phyloP scores from a whole-genome alignment of 108 stramenopile species.

The Stephanodiscus triporus region DNA sequence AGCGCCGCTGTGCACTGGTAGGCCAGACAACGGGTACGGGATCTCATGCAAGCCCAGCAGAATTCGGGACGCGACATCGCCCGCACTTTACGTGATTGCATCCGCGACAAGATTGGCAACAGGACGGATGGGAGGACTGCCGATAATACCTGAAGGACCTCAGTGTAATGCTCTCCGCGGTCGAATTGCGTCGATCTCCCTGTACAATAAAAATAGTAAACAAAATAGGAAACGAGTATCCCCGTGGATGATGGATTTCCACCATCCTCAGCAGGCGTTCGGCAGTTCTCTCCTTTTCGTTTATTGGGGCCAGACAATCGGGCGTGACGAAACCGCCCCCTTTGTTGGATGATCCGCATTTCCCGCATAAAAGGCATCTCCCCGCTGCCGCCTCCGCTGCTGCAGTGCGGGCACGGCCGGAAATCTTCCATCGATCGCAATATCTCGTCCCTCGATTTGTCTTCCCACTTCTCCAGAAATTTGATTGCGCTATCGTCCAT shows the following conservation, averaged over 20 bases:
- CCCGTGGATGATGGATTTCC: slow-evolving; percentile 8
- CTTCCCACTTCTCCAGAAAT: slow-evolving; percentile 50
- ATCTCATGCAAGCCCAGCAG: slow-evolving; percentile 78
- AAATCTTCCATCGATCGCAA: slow-evolving; percentile 59
- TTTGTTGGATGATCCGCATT: background rate
- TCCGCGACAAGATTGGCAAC: slow-evolving; percentile 44
- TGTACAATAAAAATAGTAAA: slow-evolving; percentile 23
- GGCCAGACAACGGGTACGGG: slow-evolving; percentile 45
- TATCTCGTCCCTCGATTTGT: slow-evolving; percentile 58
- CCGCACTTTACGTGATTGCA: slow-evolving; percentile 58
- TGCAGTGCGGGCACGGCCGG: slow-evolving; percentile 67
- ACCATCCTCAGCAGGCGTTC: slow-evolving; percentile 18
- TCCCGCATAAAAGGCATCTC: background rate
- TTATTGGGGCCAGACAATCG: slow-evolving; percentile 59
- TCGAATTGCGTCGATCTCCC: slow-evolving; percentile 18
- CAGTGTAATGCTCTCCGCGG: slow-evolving; percentile 1
- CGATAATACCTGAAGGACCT: slow-evolving; percentile 26
- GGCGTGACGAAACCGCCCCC: slow-evolving; percentile 75
- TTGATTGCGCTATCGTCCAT: slow-evolving; percentile 30
- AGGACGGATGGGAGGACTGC: slow-evolving; percentile 30
- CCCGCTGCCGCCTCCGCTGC: slow-evolving; percentile 10
- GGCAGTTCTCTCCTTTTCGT: slow-evolving; percentile 54
- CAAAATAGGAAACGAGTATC: slow-evolving; percentile 18
- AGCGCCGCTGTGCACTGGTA: slow-evolving; percentile 62
- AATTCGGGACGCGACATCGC: slow-evolving; percentile 56